Base-by-base conservation (phyloP, 73 alveolate species). In the Tetrahymena borealis region DNA sequence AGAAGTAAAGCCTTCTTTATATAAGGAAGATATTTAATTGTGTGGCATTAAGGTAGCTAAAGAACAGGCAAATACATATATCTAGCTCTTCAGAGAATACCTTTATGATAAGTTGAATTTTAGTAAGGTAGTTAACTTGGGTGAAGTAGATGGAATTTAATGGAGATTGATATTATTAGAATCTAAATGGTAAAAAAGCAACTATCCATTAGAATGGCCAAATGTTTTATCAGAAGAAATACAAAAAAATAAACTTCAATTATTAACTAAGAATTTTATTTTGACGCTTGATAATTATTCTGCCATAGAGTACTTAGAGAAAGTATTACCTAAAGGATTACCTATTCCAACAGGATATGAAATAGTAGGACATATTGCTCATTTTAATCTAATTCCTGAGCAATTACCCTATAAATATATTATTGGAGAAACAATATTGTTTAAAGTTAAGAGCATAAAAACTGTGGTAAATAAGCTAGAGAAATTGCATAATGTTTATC, bases 291-390 rank as follows among this genome's bases (percentile, higher is more conserved):
- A 60, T n/a, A n/a, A 60, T 9, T 60, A 3, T 7, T 60, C 85
- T 15, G 7, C 3, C n/a, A 0, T 60, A 60, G 85, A 60, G 28
- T 20, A 24, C 28, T 60, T 60, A 6, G 28, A 18, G n/a, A n/a
- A 60, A 13, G 9, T 60, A 2, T 6, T n/a, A 18, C 85, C 85
- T 60, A 15, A 13, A 24, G 85, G 13, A 60, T 93, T 94, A 33
- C 91, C 90, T n/a, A 93, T 98, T 33, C 99, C 99, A 11, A 92
- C 97, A 39, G 99, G 99, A 77, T 98, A 96, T 90, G 99, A 99
- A 96, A 96, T 98, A 3, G 97, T 98, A 28, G 99, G 99, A 15
- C 99, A 99, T 96, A 96, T 99, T 36, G 99, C 99, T 13, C 99
- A 99, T 92, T 95, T 98, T 95, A 99, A 99, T 95, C 91, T 99